phyloP scores from a whole-genome alignment of 495 filamentous ascomycete species.

The Hypoxylon intermedium region DNA sequence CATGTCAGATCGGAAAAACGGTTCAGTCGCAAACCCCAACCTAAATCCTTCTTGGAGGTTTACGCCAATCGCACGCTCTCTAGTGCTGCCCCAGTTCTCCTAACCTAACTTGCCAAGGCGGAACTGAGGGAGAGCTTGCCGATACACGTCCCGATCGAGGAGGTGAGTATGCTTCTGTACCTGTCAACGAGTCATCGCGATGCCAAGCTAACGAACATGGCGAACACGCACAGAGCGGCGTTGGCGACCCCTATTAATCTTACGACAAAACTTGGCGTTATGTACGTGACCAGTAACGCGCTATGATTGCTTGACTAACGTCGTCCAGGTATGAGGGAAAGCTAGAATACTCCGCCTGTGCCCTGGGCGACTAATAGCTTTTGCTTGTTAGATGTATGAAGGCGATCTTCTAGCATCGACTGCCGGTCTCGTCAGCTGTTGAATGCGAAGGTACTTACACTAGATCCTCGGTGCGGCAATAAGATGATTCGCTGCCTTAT shows the following conservation, averaged over 20 bases:
- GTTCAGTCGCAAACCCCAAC: slow-evolving; percentile 14
- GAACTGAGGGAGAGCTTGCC: slow-evolving; percentile 30
- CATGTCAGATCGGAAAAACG: slow-evolving; percentile 23
- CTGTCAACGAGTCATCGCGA: background rate
- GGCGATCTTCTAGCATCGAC: background rate
- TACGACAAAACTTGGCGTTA: background rate
- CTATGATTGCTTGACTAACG: background rate
- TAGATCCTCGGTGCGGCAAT: background rate
- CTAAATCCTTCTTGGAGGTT: slow-evolving; percentile 3
- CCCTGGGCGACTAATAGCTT: too few species aligned
- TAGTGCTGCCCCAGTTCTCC: background rate
- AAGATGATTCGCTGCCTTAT: background rate
- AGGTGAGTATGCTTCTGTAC: too few species aligned
- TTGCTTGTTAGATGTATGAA: too few species aligned
- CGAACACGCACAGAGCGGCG: background rate
- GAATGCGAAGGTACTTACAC: background rate
- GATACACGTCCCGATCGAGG: slow-evolving; percentile 25
- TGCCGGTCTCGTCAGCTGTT: background rate
- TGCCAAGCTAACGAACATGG: background rate
- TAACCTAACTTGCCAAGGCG: slow-evolving; percentile 38
- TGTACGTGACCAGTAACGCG: background rate
- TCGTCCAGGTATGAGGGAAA: background rate
- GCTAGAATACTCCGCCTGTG: too few species aligned
- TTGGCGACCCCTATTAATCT: background rate
- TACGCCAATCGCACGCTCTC: slow-evolving; percentile 25